Conservation (phyloP, 441 rosid species). For the Macaranga tanarius region DNA sequence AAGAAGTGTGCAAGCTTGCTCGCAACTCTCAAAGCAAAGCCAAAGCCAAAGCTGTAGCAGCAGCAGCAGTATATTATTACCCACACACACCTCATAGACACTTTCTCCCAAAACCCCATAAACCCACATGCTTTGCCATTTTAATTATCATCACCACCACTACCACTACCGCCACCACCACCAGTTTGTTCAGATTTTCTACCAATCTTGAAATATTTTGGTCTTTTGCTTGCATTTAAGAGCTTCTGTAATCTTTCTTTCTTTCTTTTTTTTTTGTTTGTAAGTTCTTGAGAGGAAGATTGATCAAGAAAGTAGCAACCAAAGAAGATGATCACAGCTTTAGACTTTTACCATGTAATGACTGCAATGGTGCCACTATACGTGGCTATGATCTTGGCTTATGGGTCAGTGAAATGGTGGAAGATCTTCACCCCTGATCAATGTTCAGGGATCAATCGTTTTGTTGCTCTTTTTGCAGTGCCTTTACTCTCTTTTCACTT, state of each 20-base stretch:
- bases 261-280: neutral
- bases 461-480: conserved; percentile 72
- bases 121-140: conserved; percentile 43
- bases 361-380: conserved; percentile 77
- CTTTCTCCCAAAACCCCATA: conserved; percentile 25
- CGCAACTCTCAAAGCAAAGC: conserved; percentile 46
- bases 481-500: conserved; percentile 74
- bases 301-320: no score
- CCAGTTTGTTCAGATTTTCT: conserved; percentile 4
- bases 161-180: conserved; percentile 10
- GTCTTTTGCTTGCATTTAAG: neutral
- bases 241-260: neutral
- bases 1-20: conserved; percentile 49
- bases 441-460: conserved; percentile 77
- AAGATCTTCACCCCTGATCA: conserved; percentile 72
- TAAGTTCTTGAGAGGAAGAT: neutral
- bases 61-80: conserved; percentile 35
- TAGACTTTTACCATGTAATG: conserved; percentile 80
- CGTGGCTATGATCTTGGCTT: conserved; percentile 74
- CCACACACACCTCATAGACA: conserved; percentile 12
- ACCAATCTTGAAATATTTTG: neutral
- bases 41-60: conserved; percentile 29
- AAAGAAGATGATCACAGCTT: conserved; percentile 44
- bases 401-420: conserved; percentile 83
- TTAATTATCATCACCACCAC: conserved; percentile 28